Evolutionary conservation across 2,329 filamentous ascomycete genomes (phyloP).

Genomic region (Colletotrichum gloeosporioides): DNA sequence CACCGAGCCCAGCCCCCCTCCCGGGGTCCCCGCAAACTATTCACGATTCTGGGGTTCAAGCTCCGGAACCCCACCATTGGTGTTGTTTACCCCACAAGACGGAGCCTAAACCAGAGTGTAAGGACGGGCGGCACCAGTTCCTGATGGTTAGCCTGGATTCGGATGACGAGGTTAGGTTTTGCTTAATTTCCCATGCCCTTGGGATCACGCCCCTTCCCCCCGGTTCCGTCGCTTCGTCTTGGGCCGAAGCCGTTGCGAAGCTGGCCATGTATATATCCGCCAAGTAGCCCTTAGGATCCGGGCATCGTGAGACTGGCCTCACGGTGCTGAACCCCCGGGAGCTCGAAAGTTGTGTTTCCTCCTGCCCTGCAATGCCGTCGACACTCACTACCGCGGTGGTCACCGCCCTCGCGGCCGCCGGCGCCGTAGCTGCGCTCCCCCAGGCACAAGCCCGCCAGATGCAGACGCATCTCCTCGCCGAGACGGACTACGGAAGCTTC

Average conservation of each 20-base stretch:
- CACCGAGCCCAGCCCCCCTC: conserved; percentile 3
- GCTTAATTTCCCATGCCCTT: neutral
- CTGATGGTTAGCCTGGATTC: neutral
- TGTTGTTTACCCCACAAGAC: neutral
- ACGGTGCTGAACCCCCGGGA: neutral
- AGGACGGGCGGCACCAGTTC: neutral
- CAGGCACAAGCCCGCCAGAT: neutral
- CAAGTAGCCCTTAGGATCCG: neutral
- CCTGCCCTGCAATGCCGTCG: neutral
- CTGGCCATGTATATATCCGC: neutral
- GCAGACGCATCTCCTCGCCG: conserved; percentile 9
- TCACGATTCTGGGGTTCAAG: conserved; percentile 1
- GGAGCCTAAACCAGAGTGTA: neutral
- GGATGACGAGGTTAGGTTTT: neutral
- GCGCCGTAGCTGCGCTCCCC: neutral
- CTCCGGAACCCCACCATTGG: neutral
- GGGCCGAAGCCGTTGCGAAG: neutral
- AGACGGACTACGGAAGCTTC: conserved; percentile 56
- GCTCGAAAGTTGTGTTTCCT: neutral
- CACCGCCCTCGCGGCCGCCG: neutral
- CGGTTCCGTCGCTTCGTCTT: neutral
- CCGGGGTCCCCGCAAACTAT: neutral
- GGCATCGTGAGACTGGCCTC: neutral
- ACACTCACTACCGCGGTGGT: neutral
- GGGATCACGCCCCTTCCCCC: neutral